Base-by-base conservation (phyloP, 345 rosid genomes). In the Eucalyptus sideroxylon region DNA sequence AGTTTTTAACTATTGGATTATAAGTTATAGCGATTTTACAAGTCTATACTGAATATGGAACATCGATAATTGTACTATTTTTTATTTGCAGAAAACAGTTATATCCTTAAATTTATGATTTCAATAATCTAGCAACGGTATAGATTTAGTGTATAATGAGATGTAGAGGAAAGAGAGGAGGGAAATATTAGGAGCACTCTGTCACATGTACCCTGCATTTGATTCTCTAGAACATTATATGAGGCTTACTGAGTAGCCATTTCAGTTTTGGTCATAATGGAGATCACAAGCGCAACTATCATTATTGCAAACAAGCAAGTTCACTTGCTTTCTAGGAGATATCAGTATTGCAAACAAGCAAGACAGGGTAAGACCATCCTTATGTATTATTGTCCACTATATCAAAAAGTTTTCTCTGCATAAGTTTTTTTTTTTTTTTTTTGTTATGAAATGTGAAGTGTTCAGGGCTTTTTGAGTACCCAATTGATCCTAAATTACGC, bases 11-110 rank as follows among this genome's bases (percentile, higher is more conserved):
- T 37, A 34, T 34, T 5, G 44, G 44, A 4, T 10, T 21, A 37
- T 72, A 37, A 19, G 42, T 72, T 40, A 62, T 62, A 37, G 14
- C 23, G 15, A 72, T 72, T 72, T 37, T 34, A 72, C 45, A 17
- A 37, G 82, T 72, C 0, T 19, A 53, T 72, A 1, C 82, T 72
- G 45, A 72, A 21, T 65, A 65, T 11, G 27, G 13, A 77, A 77
- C 6, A 40, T 77, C 16, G 16, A 11, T 40, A 21, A 77, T 65
- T 65, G 37, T 65, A 65, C 37, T 16, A 7, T n/a, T 16, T 4
- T 65, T 15, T n/a, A n/a, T n/a, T 14, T n/a, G 40, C 77, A n/a
- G 40, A n/a, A 16, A 0, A n/a, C 0, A 65, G 9, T n/a, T n/a
- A 15, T 0, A n/a, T 65, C 77, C 37, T 15, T 16, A 65, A 1